These are phyloP conservation scores for Coemansia sp. DNA, from an alignment of 192 early-diverging fungal species.

Conservation along the genomic window DNA sequence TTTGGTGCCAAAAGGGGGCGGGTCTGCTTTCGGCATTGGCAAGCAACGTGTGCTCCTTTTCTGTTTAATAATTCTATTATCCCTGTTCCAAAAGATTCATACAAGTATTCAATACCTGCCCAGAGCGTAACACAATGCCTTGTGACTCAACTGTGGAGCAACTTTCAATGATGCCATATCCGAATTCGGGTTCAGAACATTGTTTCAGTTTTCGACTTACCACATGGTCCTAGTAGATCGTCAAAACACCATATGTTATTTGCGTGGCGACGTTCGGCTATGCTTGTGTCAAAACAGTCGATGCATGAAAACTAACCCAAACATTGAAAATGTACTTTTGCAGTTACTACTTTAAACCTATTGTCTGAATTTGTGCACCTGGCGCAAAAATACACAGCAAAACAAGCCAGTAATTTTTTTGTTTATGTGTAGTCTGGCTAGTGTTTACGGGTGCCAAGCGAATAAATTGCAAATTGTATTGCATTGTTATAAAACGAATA, in stretches of 20 bases:
- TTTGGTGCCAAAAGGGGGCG: no score
- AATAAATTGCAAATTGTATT: not conserved
- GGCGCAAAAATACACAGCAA: no score
- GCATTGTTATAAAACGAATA: not conserved
- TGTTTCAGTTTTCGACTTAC: not conserved
- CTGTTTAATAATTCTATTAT: conserved; percentile 1
- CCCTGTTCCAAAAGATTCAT: not conserved
- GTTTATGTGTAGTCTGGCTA: no score
- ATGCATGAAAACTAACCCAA: no score
- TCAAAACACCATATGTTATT: not conserved
- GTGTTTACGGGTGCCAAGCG: no score
- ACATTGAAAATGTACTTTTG: no score
- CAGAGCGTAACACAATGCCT: not conserved
- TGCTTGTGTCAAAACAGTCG: no score
- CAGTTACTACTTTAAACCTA: no score
- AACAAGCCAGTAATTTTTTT: no score
- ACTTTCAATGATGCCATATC: not conserved
- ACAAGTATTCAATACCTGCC: not conserved
- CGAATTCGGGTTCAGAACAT: not conserved
- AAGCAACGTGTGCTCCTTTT: not conserved
- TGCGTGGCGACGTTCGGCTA: no score
- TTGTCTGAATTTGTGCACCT: no score
- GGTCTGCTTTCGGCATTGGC: no score
- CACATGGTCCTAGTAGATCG: not conserved
- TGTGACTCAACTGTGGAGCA: not conserved